Percentiles rank a stretch among this genome's conserved stretches.
These are phyloP conservation scores for Coriolopsis trogii DNA, from an alignment of 1,284 basidiomycete species.

Conservation along the genomic window DNA sequence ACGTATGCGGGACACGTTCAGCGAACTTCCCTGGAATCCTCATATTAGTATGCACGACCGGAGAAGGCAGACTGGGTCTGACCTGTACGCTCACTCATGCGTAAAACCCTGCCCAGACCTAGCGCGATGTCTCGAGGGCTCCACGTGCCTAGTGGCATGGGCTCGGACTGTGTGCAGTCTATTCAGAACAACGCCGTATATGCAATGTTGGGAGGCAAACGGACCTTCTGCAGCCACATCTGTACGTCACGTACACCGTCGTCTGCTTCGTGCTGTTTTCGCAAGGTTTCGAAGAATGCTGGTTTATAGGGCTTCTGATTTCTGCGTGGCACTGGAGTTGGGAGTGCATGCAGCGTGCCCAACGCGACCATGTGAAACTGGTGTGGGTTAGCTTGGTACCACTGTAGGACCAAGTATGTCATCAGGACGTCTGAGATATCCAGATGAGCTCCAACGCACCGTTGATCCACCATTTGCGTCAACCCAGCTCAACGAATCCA, in stretches of 20 bases:
- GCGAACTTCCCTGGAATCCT: not conserved
- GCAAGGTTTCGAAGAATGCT: constrained; percentile 65
- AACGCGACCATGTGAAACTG: constrained; percentile 82
- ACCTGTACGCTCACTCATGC: constrained; percentile 39
- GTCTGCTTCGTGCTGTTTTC: constrained; percentile 56
- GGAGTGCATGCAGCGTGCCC: constrained; percentile 82
- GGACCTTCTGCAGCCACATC: constrained; percentile 52
- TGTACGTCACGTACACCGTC: constrained; percentile 59
- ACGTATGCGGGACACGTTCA: constrained; percentile 42
- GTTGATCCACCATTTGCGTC: constrained; percentile 78
- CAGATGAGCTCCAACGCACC: constrained; percentile 34
- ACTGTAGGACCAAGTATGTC: constrained; percentile 42
- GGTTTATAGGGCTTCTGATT: constrained; percentile 84
- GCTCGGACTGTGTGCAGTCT: constrained; percentile 24
- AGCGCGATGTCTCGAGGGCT: constrained; percentile 52
- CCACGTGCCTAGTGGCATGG: constrained; percentile 49
- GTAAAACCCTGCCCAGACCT: constrained; percentile 64
- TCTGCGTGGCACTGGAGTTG: constrained; percentile 79
- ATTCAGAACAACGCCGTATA: not conserved
- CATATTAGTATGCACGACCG: not conserved
- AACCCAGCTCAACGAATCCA: constrained; percentile 82
- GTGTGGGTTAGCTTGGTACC: constrained; percentile 82
- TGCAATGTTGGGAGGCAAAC: not conserved
- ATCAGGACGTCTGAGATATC: not conserved
- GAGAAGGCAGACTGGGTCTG: not conserved